A percentile compares a stretch with the other conserved stretches of the same genome.
Evolutionary conservation across 495 filamentous ascomycete genomes (phyloP).

Genomic region (Hypoxylon intermedium): DNA sequence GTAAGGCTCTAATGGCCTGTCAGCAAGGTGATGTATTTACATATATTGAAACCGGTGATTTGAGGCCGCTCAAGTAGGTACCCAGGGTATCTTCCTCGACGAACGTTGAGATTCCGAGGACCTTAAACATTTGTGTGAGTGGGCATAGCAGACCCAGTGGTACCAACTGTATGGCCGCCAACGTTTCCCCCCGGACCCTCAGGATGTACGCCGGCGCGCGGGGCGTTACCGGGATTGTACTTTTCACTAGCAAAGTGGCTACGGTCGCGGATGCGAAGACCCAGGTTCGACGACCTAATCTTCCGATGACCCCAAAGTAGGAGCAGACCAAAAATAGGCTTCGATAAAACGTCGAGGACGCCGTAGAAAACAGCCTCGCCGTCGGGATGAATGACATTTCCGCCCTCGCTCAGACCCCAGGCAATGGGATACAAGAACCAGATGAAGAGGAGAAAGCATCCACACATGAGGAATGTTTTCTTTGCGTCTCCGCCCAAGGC

Average conservation of each 20-base stretch:
- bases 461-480: conserved; percentile 59
- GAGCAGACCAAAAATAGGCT: conserved; percentile 60
- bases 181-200: conserved; percentile 33
- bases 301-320: conserved; percentile 62
- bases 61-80: no score
- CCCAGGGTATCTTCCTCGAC: no score
- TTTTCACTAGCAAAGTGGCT: conserved; percentile 26
- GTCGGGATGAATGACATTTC: conserved; percentile 69
- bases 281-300: conserved; percentile 59
- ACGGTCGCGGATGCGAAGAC: conserved; percentile 47
- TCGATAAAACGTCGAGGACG: conserved; percentile 66
- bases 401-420: conserved; percentile 72
- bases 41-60: no score
- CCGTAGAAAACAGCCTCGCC: conserved; percentile 74
- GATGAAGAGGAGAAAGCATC: conserved; percentile 59
- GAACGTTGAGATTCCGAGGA: no score
- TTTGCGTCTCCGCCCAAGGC: conserved; percentile 58
- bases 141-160: background rate
- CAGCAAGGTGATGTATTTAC: no score
- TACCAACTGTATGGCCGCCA: conserved; percentile 4
- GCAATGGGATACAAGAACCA: conserved; percentile 74
- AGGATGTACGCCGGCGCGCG: conserved; percentile 12
- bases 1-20: no score
- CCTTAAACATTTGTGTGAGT: conserved; percentile 7
- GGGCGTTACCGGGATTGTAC: conserved; percentile 12